Conservation (phyloP, 495 filamentous ascomycete genomes). For the Thermothielavioides terrestris region DNA sequence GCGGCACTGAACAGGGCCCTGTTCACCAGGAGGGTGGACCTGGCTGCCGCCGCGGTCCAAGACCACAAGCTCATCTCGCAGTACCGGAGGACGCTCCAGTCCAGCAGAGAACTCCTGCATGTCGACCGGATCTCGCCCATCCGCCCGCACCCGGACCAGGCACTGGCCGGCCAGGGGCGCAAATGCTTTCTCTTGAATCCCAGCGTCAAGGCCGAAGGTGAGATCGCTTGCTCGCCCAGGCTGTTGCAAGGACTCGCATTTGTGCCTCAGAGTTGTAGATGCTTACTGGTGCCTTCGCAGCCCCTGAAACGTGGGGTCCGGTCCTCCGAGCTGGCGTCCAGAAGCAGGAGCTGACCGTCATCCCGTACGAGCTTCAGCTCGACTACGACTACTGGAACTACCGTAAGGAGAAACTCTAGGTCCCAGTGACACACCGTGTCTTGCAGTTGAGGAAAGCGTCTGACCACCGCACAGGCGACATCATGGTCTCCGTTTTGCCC, state of each 20-base stretch:
- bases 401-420: slow-evolving; percentile 48
- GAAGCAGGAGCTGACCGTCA: slow-evolving; percentile 53
- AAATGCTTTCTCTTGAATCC: slow-evolving; percentile 73
- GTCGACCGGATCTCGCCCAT: slow-evolving; percentile 49
- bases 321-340: slow-evolving; percentile 59
- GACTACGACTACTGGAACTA: slow-evolving; percentile 83
- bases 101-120: slow-evolving; percentile 49
- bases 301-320: slow-evolving; percentile 63
- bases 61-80: slow-evolving; percentile 61
- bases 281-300: slow-evolving; percentile 38
- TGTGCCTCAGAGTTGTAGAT: no score
- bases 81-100: slow-evolving; percentile 51
- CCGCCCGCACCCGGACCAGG: slow-evolving; percentile 42
- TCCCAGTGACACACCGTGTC: no score
- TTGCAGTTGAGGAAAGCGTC: not conserved
- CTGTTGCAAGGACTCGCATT: not conserved
- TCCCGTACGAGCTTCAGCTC: slow-evolving; percentile 65
- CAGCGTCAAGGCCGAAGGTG: slow-evolving; percentile 60
- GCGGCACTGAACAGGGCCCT: slow-evolving; percentile 70
- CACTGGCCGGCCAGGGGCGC: slow-evolving; percentile 42
- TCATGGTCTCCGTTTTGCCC: slow-evolving; percentile 71
- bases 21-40: slow-evolving; percentile 64
- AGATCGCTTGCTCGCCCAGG: not conserved
- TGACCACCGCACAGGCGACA: slow-evolving; percentile 52
- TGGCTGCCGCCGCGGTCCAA: slow-evolving; percentile 70